phyloP scores from a whole-genome alignment of 2,329 filamentous ascomycete genomes.

The Pseudocercospora vitis region DNA sequence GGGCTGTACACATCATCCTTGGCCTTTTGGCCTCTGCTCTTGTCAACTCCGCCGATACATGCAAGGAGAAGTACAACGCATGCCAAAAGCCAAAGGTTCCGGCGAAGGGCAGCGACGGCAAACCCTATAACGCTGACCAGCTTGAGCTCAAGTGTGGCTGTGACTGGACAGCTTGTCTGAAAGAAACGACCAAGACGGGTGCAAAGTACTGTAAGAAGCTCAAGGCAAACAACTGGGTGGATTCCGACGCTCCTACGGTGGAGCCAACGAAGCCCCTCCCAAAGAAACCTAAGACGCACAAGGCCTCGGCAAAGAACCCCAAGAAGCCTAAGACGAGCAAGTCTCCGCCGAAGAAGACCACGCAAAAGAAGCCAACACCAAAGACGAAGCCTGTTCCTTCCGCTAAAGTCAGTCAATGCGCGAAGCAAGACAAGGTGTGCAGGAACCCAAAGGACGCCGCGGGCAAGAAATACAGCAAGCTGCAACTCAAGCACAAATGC shows the following conservation, averaged over 20 bases:
- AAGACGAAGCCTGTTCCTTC: background rate
- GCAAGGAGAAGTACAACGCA: background rate
- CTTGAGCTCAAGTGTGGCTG: background rate
- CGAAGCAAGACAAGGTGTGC: background rate
- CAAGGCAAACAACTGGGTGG: background rate
- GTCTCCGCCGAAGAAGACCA: no score
- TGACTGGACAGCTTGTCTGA: background rate
- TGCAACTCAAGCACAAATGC: background rate
- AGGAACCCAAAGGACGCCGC: background rate
- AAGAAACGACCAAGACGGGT: background rate
- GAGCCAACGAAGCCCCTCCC: no score
- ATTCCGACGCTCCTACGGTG: background rate
- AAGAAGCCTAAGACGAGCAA: no score
- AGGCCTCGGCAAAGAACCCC: no score
- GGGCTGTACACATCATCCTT: background rate
- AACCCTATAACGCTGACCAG: background rate
- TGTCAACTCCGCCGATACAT: background rate
- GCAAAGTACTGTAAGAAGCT: background rate
- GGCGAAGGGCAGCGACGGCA: background rate
- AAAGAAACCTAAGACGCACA: no score
- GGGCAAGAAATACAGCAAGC: background rate
- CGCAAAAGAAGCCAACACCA: background rate
- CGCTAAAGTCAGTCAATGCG: background rate
- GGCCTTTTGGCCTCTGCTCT: background rate
- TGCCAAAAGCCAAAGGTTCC: background rate